phyloP scores from a whole-genome alignment of 2,329 filamentous ascomycete genomes.

The Phyllosticta citribraziliensis region DNA sequence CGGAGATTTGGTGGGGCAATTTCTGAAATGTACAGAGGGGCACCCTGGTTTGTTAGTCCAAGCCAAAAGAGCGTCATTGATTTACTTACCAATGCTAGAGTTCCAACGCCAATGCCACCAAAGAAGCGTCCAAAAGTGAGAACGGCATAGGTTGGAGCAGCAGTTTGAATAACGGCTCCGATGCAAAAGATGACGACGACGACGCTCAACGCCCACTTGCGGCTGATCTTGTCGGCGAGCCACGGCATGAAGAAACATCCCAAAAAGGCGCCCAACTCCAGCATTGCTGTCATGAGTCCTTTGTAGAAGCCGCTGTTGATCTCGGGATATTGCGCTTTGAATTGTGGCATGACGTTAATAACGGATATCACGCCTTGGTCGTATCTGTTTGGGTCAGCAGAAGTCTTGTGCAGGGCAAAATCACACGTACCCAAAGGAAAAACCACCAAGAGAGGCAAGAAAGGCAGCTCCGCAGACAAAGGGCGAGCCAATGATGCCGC shows the following conservation, averaged over 20 bases:
- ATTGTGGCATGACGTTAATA: conserved; percentile 38
- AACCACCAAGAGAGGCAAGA: conserved; percentile 33
- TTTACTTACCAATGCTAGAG: conserved; percentile 30
- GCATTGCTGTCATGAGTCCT: conserved; percentile 35
- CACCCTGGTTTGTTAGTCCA: conserved; percentile 26
- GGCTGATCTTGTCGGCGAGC: conserved; percentile 33
- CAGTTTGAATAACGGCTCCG: conserved; percentile 33
- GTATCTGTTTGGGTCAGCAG: not conserved
- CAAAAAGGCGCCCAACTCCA: conserved; percentile 33
- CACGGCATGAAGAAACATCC: conserved; percentile 26
- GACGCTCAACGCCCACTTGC: conserved; percentile 34
- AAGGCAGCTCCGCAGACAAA: conserved; percentile 36
- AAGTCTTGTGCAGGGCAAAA: not conserved
- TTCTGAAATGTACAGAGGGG: conserved; percentile 68
- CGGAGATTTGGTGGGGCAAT: conserved; percentile 58
- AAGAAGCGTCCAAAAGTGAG: conserved; percentile 23
- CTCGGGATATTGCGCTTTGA: conserved; percentile 29
- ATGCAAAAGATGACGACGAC: conserved; percentile 37
- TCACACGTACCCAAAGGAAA: conserved; percentile 25
- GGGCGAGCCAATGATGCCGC: conserved; percentile 25
- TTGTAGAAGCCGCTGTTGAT: conserved; percentile 25
- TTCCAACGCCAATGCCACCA: conserved; percentile 23
- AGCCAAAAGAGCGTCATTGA: conserved; percentile 32
- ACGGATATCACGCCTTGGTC: conserved; percentile 25
- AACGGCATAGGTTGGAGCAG: conserved; percentile 20